Conservation (phyloP, 495 filamentous ascomycete species). For the Aspergillus wentii region DNA sequence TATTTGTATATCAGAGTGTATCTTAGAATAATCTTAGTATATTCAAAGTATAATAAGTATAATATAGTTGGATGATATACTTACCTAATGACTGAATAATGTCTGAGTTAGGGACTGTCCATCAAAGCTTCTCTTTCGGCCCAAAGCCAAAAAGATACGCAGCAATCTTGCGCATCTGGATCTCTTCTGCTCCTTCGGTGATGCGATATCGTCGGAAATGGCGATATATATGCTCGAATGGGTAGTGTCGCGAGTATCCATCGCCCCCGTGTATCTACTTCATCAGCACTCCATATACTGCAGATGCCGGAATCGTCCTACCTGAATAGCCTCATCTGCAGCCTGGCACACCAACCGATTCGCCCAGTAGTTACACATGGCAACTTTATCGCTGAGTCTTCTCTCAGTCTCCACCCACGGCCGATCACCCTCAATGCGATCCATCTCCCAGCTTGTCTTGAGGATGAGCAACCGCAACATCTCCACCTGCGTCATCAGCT, state of each 20-base stretch:
- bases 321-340: slow-evolving; percentile 56
- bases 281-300: slow-evolving; percentile 1
- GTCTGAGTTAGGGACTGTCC: too few relatives aligned
- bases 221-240: slow-evolving; percentile 49
- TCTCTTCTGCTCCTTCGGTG: slow-evolving; percentile 47
- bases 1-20: too few relatives aligned
- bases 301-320: slow-evolving; percentile 5
- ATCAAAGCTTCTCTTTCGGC: slow-evolving; percentile 6
- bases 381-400: slow-evolving; percentile 49
- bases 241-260: slow-evolving; percentile 41
- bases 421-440: slow-evolving; percentile 36
- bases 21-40: too few relatives aligned
- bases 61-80: too few relatives aligned
- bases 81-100: too few relatives aligned
- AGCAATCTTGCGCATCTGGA: slow-evolving; percentile 44
- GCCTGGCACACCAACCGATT: slow-evolving; percentile 54
- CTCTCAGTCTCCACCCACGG: slow-evolving; percentile 46
- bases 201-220: slow-evolving; percentile 47
- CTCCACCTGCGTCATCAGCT: slow-evolving; percentile 53
- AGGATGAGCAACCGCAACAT: slow-evolving; percentile 57
- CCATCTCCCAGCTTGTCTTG: slow-evolving; percentile 55
- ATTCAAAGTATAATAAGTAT: too few relatives aligned
- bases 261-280: slow-evolving; percentile 46
- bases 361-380: slow-evolving; percentile 63
- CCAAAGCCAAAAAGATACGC: slow-evolving; percentile 41